These are phyloP conservation scores for Plantago elongata DNA, from an alignment of 257 asterid species.

Conservation along the genomic window DNA sequence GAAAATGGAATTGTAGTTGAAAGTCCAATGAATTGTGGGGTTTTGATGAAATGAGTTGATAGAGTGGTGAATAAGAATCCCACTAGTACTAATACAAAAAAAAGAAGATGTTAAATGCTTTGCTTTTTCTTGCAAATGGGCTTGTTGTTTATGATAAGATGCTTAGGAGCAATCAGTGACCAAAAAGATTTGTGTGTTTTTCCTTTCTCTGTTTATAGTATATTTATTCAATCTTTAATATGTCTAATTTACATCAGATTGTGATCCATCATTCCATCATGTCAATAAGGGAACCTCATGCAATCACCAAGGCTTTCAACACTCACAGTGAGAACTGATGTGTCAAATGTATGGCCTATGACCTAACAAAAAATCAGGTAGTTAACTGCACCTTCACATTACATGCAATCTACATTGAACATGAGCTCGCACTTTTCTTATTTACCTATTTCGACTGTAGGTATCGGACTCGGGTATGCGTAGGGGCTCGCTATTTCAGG, in stretches of 20 bases:
- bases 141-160: constrained; percentile 37
- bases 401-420: background rate
- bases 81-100: constrained; percentile 60
- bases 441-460: too few species aligned
- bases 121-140: constrained; percentile 22
- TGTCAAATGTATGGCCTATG: constrained; percentile 1
- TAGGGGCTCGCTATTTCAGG: too few species aligned
- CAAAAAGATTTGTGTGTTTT: constrained; percentile 23
- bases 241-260: constrained; percentile 21
- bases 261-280: constrained; percentile 19
- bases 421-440: background rate
- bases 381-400: background rate
- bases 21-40: constrained; percentile 33
- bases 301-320: constrained; percentile 14
- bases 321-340: background rate
- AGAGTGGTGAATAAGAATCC: constrained; percentile 74
- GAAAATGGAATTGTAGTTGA: constrained; percentile 17
- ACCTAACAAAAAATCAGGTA: background rate
- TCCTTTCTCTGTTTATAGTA: constrained; percentile 22
- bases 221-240: constrained; percentile 35
- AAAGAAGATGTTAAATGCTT: constrained; percentile 21
- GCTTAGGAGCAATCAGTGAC: constrained; percentile 48
- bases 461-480: too few species aligned
- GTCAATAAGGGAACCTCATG: constrained; percentile 18
- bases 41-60: constrained; percentile 35